Evolutionary conservation across 179 eudicot species (phyloP).

Genomic region (Spinacia oleracea): DNA sequence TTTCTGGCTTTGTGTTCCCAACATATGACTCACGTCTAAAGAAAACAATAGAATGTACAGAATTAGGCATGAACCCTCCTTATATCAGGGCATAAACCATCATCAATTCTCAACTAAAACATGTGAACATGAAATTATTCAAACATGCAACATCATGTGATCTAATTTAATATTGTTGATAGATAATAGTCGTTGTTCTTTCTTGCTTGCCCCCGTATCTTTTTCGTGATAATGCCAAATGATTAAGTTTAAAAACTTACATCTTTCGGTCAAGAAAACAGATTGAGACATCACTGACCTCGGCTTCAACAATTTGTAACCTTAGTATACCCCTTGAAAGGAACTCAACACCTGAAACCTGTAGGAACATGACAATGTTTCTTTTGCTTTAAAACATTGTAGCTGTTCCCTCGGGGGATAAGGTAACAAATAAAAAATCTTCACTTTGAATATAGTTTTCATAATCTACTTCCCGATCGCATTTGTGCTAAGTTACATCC

Average conservation of each 20-base stretch:
- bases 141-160: neutral
- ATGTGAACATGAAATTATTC: neutral
- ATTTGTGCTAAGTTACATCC: constrained; percentile 53
- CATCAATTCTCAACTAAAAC: neutral
- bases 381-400: neutral
- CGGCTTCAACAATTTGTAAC: constrained; percentile 94
- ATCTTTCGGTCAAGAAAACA: constrained; percentile 89
- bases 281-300: constrained; percentile 83
- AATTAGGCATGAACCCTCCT: constrained; percentile 2
- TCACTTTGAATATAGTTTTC: too few species aligned
- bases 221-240: neutral
- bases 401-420: neutral
- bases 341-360: constrained; percentile 95
- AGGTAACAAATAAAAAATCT: neutral
- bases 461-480: too few species aligned
- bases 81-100: neutral
- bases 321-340: constrained; percentile 94
- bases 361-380: constrained; percentile 14
- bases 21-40: constrained; percentile 89
- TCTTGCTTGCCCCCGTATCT: neutral
- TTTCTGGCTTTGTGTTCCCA: constrained; percentile 98
- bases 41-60: constrained; percentile 17
- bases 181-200: neutral
- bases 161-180: neutral
- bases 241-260: constrained; percentile 44